Percentiles rank a stretch among this genome's conserved stretches.
Evolutionary conservation across 2,329 filamentous ascomycete genomes (phyloP).

Genomic region (Hymenotorrendiella dingleyae): DNA sequence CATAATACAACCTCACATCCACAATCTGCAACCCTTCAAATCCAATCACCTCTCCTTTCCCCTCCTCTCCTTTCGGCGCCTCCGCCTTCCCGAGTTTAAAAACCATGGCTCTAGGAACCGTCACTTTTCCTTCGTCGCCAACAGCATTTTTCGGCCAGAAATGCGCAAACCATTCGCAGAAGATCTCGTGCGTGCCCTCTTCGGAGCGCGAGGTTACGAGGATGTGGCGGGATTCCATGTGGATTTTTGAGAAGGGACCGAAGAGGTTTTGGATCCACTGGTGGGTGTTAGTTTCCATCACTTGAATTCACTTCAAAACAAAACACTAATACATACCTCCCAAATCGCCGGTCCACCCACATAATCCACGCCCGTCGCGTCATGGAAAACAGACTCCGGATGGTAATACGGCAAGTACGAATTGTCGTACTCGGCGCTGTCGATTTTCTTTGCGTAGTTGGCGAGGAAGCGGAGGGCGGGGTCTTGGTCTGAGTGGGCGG

Average conservation of each 20-base stretch:
- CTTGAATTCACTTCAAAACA: not conserved
- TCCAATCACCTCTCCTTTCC: slow-evolving; percentile 3
- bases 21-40: slow-evolving; percentile 12
- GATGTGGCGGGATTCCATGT: not conserved
- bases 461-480: not conserved
- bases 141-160: slow-evolving; percentile 7
- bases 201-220: not conserved
- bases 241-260: slow-evolving; percentile 1
- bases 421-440: not conserved
- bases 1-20: slow-evolving; percentile 13
- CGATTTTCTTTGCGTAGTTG: slow-evolving; percentile 1
- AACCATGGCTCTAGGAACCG: slow-evolving; percentile 9
- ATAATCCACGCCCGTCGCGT: slow-evolving; percentile 2
- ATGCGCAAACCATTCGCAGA: slow-evolving; percentile 7
- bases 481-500: not conserved
- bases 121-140: slow-evolving; percentile 2
- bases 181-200: slow-evolving; percentile 5
- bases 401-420: slow-evolving; percentile 4
- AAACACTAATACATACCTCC: not conserved
- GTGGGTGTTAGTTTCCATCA: not conserved
- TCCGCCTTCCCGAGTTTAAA: slow-evolving; percentile 8
- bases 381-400: slow-evolving; percentile 1
- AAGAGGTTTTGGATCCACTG: slow-evolving; percentile 1
- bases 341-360: not conserved
- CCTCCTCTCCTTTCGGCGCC: slow-evolving; percentile 1